These are phyloP conservation scores for Pythium plurisporium DNA, from an alignment of 352 stramenopile species.

Conservation along the genomic window DNA sequence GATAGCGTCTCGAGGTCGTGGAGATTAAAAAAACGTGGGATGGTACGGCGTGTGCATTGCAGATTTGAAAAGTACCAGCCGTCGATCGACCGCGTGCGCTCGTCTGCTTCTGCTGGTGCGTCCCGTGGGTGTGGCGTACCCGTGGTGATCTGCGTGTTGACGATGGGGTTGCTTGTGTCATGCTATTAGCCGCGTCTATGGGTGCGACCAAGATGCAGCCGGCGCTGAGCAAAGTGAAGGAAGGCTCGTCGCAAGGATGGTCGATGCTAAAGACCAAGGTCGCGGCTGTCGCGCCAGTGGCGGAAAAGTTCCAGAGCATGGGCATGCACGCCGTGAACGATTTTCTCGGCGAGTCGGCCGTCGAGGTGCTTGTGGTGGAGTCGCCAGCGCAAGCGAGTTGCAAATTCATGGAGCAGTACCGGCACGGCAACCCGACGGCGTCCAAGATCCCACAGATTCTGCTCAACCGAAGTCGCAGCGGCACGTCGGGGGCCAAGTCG, in stretches of 20 bases:
- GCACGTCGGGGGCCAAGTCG: constrained; percentile 17
- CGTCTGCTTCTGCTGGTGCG: constrained; percentile 59
- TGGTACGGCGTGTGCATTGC: not conserved
- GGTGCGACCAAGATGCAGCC: constrained; percentile 46
- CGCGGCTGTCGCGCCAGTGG: constrained; percentile 61
- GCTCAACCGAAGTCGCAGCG: constrained; percentile 22
- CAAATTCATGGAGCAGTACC: constrained; percentile 61
- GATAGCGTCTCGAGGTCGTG: too few relatives aligned
- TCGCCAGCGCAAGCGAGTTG: constrained; percentile 36
- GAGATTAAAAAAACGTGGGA: too few relatives aligned
- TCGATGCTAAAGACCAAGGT: constrained; percentile 77
- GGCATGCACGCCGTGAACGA: constrained; percentile 68
- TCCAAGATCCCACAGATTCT: constrained; percentile 35
- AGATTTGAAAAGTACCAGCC: constrained; percentile 73
- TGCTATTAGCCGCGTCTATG: constrained; percentile 31
- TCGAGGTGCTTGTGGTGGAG: constrained; percentile 54
- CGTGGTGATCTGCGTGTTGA: too few relatives aligned
- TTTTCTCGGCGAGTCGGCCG: constrained; percentile 52
- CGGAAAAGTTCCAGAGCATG: constrained; percentile 72
- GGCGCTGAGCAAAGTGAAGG: constrained; percentile 54
- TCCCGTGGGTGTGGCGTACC: too few relatives aligned
- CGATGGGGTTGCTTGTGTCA: not conserved
- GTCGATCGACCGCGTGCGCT: constrained; percentile 67
- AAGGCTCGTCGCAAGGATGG: constrained; percentile 73
- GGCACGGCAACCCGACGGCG: constrained; percentile 18